phyloP scores from a whole-genome alignment of 192 early-diverging fungal genomes.

The Dispira simplex region DNA sequence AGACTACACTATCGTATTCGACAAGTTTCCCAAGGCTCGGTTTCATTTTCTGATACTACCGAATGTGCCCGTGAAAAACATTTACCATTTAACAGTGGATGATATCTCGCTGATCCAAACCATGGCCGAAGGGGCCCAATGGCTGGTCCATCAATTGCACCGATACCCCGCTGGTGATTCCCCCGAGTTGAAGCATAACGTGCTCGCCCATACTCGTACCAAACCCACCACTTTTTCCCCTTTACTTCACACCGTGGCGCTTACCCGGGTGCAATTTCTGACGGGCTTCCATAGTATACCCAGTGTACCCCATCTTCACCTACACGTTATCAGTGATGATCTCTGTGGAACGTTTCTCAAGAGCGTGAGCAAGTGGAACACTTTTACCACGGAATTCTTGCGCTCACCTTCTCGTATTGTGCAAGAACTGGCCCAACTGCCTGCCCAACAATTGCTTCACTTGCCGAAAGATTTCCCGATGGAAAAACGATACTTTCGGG shows the following conservation, averaged over 20 bases:
- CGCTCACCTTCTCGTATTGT: background rate
- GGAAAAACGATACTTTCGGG: no score
- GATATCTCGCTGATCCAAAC: background rate
- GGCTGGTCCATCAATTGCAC: background rate
- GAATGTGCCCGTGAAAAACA: background rate
- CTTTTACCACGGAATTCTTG: background rate
- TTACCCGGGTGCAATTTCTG: background rate
- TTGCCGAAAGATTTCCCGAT: no score
- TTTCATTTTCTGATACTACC: background rate
- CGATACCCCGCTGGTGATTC: background rate
- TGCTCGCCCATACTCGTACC: background rate
- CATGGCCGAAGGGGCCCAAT: background rate
- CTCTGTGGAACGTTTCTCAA: background rate
- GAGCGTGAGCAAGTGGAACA: background rate
- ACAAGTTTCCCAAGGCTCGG: slow-evolving; percentile 9
- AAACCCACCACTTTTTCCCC: background rate
- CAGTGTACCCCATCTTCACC: background rate
- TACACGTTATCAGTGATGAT: slow-evolving; percentile 6
- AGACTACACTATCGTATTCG: background rate
- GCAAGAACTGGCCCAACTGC: background rate
- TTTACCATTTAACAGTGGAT: background rate
- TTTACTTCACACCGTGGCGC: background rate
- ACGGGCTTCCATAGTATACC: background rate
- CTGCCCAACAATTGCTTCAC: no score
- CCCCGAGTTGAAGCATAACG: background rate